Percentiles rank a stretch among this genome's conserved stretches.
Evolutionary conservation across 495 filamentous ascomycete genomes (phyloP).

Genomic region (Penicillium bovifimosum): DNA sequence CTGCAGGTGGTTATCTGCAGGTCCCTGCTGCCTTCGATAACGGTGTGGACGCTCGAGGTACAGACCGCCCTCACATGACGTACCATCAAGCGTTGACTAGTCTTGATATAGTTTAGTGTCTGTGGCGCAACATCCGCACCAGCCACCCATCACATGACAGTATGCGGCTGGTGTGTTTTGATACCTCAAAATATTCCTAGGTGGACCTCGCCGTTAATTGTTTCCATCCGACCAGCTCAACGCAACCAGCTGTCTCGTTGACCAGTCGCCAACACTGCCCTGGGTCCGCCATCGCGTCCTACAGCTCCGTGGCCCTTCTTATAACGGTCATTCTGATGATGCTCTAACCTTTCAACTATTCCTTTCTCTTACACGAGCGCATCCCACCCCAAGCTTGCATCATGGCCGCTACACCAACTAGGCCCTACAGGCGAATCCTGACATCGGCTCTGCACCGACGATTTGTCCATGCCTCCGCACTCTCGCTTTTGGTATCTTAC

Average conservation of each 20-base stretch:
- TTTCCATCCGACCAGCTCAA: constrained; percentile 10
- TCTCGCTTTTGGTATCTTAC: constrained; percentile 68
- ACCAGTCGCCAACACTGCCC: constrained; percentile 3
- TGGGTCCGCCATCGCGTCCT: not conserved
- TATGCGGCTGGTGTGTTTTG: constrained; percentile 40
- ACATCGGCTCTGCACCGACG: constrained; percentile 83
- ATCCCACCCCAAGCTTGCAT: constrained; percentile 27
- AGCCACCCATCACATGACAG: constrained; percentile 23
- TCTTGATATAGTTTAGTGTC: constrained; percentile 10
- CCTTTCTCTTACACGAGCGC: constrained; percentile 24
- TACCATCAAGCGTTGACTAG: constrained; percentile 18
- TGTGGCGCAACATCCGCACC: constrained; percentile 5
- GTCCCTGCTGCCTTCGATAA: constrained; percentile 22
- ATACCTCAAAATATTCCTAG: constrained; percentile 32
- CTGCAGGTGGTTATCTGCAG: constrained; percentile 3
- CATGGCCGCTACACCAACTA: constrained; percentile 45
- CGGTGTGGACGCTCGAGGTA: constrained; percentile 13
- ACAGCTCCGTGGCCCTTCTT: constrained; percentile 11
- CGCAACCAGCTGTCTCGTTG: constrained; percentile 1
- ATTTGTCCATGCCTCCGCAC: constrained; percentile 67
- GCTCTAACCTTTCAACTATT: constrained; percentile 25
- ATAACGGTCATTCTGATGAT: constrained; percentile 27
- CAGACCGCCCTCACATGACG: constrained; percentile 37
- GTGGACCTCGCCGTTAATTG: constrained; percentile 8
- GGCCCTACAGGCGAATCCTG: constrained; percentile 80